phyloP scores from a whole-genome alignment of 2,329 filamentous ascomycete genomes.

The Leptoxyphium fumago region DNA sequence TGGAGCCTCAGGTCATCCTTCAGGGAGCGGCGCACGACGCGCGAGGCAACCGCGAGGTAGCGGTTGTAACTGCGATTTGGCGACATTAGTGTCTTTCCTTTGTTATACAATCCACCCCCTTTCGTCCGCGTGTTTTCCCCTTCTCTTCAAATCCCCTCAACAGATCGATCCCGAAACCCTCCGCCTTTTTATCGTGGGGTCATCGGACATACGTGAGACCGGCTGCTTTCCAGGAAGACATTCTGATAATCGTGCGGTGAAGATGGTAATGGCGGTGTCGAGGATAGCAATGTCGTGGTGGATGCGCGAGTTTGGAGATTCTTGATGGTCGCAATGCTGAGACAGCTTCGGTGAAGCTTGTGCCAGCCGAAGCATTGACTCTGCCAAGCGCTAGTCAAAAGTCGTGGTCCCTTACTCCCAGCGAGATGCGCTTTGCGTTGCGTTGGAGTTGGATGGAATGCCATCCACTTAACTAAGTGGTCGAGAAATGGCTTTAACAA shows the following conservation, averaged over 20 bases:
- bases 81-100: slow-evolving; percentile 7
- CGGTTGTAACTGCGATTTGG: slow-evolving; percentile 77
- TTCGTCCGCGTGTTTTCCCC: slow-evolving; percentile 10
- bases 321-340: background rate
- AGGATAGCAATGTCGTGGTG: too few species aligned
- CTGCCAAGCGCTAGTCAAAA: background rate
- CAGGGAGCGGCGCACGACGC: slow-evolving; percentile 87
- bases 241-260: slow-evolving; percentile 41
- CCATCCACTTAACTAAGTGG: too few species aligned
- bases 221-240: slow-evolving; percentile 97
- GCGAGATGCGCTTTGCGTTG: too few species aligned
- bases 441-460: too few species aligned
- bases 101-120: background rate
- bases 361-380: background rate
- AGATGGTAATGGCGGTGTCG: too few species aligned
- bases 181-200: too few species aligned
- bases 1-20: slow-evolving; percentile 84
- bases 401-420: background rate
- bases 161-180: too few species aligned
- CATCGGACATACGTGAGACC: slow-evolving; percentile 65
- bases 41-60: slow-evolving; percentile 90
- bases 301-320: background rate
- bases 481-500: too few species aligned
- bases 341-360: background rate
- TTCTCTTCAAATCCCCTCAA: too few species aligned